Conservation (phyloP, 345 rosid species). For the Rhodamnia argentea region DNA sequence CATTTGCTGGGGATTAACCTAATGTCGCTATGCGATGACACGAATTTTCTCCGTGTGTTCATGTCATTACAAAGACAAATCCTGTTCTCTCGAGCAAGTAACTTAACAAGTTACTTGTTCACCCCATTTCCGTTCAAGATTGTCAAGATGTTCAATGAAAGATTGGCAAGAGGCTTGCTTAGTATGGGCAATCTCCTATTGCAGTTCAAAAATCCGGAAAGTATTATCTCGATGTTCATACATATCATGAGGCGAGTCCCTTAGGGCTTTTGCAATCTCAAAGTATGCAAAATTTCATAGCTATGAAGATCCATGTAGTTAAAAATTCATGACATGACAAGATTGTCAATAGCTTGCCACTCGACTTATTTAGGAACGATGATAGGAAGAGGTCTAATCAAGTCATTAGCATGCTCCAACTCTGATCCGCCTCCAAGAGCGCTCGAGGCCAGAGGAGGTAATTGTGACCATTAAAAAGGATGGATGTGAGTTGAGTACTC, state of each 20-base stretch:
- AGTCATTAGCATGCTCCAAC: neutral
- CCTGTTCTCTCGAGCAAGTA: neutral
- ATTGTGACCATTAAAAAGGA: neutral
- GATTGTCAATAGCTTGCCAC: neutral
- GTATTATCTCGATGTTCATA: too few relatives aligned
- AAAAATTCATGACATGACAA: neutral
- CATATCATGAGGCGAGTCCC: too few relatives aligned
- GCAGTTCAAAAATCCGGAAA: neutral
- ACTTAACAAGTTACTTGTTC: too few relatives aligned
- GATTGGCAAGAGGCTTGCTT: neutral
- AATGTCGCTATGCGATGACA: neutral
- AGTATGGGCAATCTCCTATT: neutral
- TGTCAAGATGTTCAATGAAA: neutral
- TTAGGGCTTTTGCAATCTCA: neutral
- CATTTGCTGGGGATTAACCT: neutral
- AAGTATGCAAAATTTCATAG: neutral
- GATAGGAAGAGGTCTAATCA: neutral
- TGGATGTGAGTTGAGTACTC: too few relatives aligned
- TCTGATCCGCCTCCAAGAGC: neutral
- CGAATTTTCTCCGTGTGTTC: neutral
- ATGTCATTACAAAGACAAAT: neutral
- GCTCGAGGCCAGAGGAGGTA: neutral
- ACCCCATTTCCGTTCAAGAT: neutral
- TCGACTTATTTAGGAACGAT: neutral
- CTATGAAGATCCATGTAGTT: too few relatives aligned